phyloP scores from a whole-genome alignment of 169 alveolate species.

The Plasmodium falciparum region DNA sequence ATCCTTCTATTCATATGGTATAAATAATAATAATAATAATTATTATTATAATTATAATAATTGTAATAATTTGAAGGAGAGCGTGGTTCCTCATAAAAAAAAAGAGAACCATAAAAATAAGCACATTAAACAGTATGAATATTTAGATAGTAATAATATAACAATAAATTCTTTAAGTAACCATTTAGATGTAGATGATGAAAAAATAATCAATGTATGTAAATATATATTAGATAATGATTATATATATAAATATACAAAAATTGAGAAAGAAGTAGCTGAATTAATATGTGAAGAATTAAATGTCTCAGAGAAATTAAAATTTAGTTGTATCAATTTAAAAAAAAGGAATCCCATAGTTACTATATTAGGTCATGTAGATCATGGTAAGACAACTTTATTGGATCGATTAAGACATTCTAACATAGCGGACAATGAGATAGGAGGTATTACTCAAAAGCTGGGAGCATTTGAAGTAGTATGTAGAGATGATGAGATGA shows the following conservation, averaged over 20 bases:
- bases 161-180: conserved; percentile 83
- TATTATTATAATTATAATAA: too few species aligned
- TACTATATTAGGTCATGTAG: conserved; percentile 98
- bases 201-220: conserved; percentile 90
- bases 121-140: conserved; percentile 21
- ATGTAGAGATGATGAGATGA: conserved; percentile 49
- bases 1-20: too few species aligned
- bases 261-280: conserved; percentile 75
- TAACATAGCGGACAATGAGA: conserved; percentile 88
- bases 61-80: not conserved
- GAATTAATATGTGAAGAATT: conserved; percentile 91
- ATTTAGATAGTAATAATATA: conserved; percentile 64
- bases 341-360: conserved; percentile 93
- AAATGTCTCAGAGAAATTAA: conserved; percentile 92
- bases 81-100: not conserved
- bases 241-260: conserved; percentile 91
- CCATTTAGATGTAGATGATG: conserved; percentile 89
- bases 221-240: conserved; percentile 93
- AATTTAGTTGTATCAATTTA: conserved; percentile 88
- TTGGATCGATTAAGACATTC: conserved; percentile 87
- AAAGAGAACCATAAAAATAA: not conserved
- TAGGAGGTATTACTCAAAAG: conserved; percentile 95
- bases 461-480: conserved; percentile 94
- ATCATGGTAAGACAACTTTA: conserved; percentile 98
- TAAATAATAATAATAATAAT: not conserved